Percentiles rank a stretch among this genome's conserved stretches.
These are phyloP conservation scores for Amanita pallidorosea DNA, from an alignment of 768 basidiomycete species.

Conservation along the genomic window DNA sequence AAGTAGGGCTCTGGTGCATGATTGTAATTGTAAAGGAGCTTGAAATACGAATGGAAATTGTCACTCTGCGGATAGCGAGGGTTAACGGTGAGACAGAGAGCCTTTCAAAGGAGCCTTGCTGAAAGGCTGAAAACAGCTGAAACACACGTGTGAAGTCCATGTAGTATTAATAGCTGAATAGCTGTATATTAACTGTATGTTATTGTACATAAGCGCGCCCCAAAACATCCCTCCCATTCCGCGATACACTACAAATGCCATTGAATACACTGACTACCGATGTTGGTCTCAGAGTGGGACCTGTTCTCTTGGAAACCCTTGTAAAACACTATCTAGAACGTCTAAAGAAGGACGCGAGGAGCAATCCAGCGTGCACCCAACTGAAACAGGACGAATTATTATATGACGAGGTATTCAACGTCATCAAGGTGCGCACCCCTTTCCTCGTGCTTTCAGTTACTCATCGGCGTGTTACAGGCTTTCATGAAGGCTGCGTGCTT, in stretches of 20 bases:
- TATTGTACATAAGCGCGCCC: too few relatives aligned
- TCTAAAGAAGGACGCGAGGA: slow-evolving; percentile 31
- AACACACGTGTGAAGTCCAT: too few relatives aligned
- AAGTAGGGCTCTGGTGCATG: too few relatives aligned
- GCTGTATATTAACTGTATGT: too few relatives aligned
- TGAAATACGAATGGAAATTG: too few relatives aligned
- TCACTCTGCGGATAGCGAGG: too few relatives aligned
- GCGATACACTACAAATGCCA: slow-evolving; percentile 12
- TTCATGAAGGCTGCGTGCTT: slow-evolving; percentile 65
- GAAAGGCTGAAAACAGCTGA: too few relatives aligned
- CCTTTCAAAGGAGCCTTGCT: too few relatives aligned
- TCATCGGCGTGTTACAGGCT: slow-evolving; percentile 25
- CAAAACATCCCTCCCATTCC: too few relatives aligned
- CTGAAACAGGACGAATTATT: slow-evolving; percentile 66
- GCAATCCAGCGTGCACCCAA: slow-evolving; percentile 30
- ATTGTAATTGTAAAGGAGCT: too few relatives aligned
- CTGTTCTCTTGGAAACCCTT: slow-evolving; percentile 65
- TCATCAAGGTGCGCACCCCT: slow-evolving; percentile 51
- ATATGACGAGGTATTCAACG: slow-evolving; percentile 71
- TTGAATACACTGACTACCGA: slow-evolving; percentile 51
- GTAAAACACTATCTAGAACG: slow-evolving; percentile 79
- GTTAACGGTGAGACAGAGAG: too few relatives aligned
- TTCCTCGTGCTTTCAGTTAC: not conserved
- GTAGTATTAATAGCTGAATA: too few relatives aligned
- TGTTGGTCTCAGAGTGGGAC: slow-evolving; percentile 57